Percentiles rank a stretch among this genome's conserved stretches.
Evolutionary conservation across 2,329 filamentous ascomycete genomes (phyloP).

Genomic region (Exophiala alcalophila): DNA sequence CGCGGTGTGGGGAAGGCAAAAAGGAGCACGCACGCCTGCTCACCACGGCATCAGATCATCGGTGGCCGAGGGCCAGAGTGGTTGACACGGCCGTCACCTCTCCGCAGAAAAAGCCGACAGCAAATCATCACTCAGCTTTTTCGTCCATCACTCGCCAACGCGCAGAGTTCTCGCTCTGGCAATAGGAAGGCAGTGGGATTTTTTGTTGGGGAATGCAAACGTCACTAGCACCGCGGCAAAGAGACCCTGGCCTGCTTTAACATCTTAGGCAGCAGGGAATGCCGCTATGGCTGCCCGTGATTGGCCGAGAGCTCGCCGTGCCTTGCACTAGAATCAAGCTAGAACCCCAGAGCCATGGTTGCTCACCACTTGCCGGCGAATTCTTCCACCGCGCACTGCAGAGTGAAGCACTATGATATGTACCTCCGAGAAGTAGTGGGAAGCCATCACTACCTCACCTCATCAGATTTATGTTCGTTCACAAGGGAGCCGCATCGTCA

Average conservation of each 20-base stretch:
- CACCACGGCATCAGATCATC: background rate
- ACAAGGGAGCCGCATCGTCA: background rate
- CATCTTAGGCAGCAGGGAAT: too few relatives aligned
- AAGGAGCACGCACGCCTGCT: background rate
- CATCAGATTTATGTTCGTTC: background rate
- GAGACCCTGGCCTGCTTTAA: too few relatives aligned
- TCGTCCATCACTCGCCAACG: slow-evolving; percentile 1
- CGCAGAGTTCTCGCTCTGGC: background rate
- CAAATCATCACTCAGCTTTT: slow-evolving; percentile 1
- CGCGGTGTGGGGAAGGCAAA: slow-evolving; percentile 15
- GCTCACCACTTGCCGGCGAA: background rate
- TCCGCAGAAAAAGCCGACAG: background rate
- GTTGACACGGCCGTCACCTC: background rate
- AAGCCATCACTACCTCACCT: background rate
- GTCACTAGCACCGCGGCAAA: slow-evolving; percentile 15
- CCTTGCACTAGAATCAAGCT: slow-evolving; percentile 23
- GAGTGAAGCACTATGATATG: background rate
- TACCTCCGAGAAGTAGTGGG: background rate
- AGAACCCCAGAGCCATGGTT: slow-evolving; percentile 11
- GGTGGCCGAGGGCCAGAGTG: background rate
- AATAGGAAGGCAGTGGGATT: slow-evolving; percentile 4
- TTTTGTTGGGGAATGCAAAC: slow-evolving; percentile 25
- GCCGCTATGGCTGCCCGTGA: slow-evolving; percentile 2
- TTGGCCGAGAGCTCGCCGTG: slow-evolving; percentile 4
- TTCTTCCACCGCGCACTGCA: background rate